Percentiles rank a stretch among this genome's conserved stretches.
phyloP scores from a whole-genome alignment of 2,329 filamentous ascomycete species.

The Claviceps maximensis region DNA sequence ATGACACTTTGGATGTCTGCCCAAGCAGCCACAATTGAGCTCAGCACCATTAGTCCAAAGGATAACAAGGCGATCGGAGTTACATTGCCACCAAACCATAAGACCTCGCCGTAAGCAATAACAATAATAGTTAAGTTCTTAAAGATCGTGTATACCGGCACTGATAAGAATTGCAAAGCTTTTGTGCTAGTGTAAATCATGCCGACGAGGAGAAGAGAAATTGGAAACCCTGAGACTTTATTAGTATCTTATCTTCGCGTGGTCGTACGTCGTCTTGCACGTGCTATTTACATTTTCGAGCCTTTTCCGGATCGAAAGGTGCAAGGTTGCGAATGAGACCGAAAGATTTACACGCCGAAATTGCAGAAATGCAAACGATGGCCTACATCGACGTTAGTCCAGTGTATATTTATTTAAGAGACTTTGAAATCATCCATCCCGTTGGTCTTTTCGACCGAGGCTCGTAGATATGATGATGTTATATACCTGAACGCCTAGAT shows the following conservation, averaged over 20 bases:
- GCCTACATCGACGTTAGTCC: constrained; percentile 41
- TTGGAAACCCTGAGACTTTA: constrained; percentile 65
- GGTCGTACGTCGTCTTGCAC: not conserved
- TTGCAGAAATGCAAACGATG: constrained; percentile 75
- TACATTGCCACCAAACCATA: constrained; percentile 94
- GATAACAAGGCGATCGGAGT: constrained; percentile 78
- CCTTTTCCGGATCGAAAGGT: constrained; percentile 76
- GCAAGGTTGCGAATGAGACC: constrained; percentile 73
- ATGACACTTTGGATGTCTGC: constrained; percentile 86
- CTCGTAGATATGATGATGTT: not conserved
- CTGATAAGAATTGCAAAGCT: constrained; percentile 89
- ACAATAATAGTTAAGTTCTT: constrained; percentile 99
- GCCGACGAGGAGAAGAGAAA: constrained; percentile 87
- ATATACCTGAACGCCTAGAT: constrained; percentile 79
- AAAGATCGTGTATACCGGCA: constrained; percentile 98
- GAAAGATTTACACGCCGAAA: constrained; percentile 66
- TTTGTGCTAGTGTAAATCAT: constrained; percentile 99
- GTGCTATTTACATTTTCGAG: constrained; percentile 64
- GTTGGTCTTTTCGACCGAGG: not conserved
- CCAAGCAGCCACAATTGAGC: constrained; percentile 91
- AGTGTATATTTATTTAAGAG: not conserved
- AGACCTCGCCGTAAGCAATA: constrained; percentile 93
- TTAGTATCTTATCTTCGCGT: not conserved
- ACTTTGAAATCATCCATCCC: too few species aligned
- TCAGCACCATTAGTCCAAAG: constrained; percentile 92